Base-by-base conservation (phyloP, 1,139 yeast species). In the Yamadazyma friedrichii region DNA sequence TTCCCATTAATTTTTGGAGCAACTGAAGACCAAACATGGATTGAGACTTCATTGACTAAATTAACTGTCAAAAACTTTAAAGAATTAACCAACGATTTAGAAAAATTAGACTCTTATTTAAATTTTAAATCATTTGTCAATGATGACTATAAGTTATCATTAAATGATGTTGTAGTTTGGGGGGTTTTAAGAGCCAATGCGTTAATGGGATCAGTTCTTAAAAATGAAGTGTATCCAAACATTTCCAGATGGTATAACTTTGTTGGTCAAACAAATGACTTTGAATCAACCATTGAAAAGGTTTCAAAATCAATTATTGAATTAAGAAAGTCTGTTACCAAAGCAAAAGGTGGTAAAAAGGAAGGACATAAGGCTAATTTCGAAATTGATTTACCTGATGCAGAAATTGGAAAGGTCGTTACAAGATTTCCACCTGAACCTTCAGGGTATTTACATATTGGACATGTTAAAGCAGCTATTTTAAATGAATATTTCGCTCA, bases 391-490 rank as follows among this genome's bases (percentile, higher is more conserved):
- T 79, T 93, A 51, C 86, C 87, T 44, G 95, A 82, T 59, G 98
- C 98, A 45, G 81, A 78, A 57, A 82, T 85, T 49, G 98, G 98
- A 49, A 74, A 89, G 65, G 98, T 93, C 44, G 98, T 93, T 42
- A 93, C 98, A 41, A 86, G 98, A 71, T 93, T 93, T 82, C 98
- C 98, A 52, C 95, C 95, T 49, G 84, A 78, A 59, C 83, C 84
- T 40, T 86, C 95, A 70, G 98, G 98, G 73, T 91, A 88, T 67
- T 77, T 93, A 64, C 78, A 93, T 84, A 70, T 70, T 68, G 98
- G 98, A 55, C 98, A 93, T 62, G 97, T 96, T 49, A 93, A 93
- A 69, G 98, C 98, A 42, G 98, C 98, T 41, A 75, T 93, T 47
- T 78, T 93, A 60, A 93, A 93, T 73, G 94, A 91, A 70, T 91